Percentiles rank a stretch among this genome's conserved stretches.
Evolutionary conservation across 2,329 filamentous ascomycete genomes (phyloP).

Genomic region (Paecilomyces sp.): DNA sequence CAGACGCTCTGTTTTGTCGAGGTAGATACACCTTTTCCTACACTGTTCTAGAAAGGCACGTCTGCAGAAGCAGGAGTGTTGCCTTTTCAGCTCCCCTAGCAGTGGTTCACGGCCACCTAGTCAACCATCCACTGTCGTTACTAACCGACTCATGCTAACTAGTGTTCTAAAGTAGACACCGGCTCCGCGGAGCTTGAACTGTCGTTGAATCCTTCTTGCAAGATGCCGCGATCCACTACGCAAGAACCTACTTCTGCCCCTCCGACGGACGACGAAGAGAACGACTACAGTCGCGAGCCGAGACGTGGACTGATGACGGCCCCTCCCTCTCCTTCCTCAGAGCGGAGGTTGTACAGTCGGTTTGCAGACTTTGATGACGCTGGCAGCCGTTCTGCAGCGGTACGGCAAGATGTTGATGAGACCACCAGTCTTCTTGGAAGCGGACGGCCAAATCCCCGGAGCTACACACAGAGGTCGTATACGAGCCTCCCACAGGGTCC

Average conservation of each 20-base stretch:
- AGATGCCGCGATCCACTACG: slow-evolving; percentile 8
- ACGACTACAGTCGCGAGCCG: slow-evolving; percentile 2
- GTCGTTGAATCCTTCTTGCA: not conserved
- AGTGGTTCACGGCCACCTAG: not conserved
- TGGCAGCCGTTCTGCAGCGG: slow-evolving; percentile 21
- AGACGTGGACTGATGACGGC: slow-evolving; percentile 15
- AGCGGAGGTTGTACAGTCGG: slow-evolving; percentile 22
- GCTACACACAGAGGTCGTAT: slow-evolving; percentile 26
- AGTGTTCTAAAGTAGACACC: not conserved
- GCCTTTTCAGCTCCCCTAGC: not conserved
- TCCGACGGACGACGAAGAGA: slow-evolving; percentile 5
- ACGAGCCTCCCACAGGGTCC: slow-evolving; percentile 26
- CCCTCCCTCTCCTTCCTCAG: slow-evolving; percentile 28
- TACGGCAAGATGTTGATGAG: slow-evolving; percentile 20
- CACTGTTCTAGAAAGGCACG: not conserved
- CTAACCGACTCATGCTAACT: not conserved
- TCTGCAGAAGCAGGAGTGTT: not conserved
- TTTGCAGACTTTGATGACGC: slow-evolving; percentile 25
- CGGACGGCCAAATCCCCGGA: slow-evolving; percentile 8
- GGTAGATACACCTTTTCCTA: not conserved
- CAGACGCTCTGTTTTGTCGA: not conserved
- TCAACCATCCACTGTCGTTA: not conserved
- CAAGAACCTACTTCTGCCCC: not conserved
- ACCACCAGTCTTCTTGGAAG: slow-evolving; percentile 27
- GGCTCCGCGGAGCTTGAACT: not conserved